Base-by-base conservation (phyloP, 306 rosid species). In the Malus asiatica region DNA sequence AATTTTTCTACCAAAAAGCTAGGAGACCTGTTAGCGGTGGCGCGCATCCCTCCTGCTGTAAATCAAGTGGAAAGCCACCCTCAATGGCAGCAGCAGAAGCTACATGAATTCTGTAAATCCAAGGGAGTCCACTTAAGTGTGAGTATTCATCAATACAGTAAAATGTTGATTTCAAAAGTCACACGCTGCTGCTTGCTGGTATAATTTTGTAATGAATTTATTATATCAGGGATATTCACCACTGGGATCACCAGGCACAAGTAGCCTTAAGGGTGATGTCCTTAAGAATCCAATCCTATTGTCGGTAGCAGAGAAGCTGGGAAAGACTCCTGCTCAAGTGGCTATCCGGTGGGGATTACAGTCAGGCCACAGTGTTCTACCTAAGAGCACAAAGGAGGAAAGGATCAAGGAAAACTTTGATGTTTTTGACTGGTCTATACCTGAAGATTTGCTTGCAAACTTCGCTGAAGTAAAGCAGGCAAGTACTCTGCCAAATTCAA, bases 291-390 rank as follows among this genome's bases (percentile, higher is more conserved):
- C 75, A 22, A 72, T 76, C 73, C 77, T 90, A 62, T 67, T 45
- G 23, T 59, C 42, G 13, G 75, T 64, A 12, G 90, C 90, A 15
- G 88, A 89, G 73, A 86, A 87, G 52, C 68, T 89, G 33, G 88
- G 93, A 74, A 93, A 87, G 71, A 87, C 94, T 35, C 87, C 96
- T 9, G 93, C 94, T 0, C 98, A 93, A 71, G 86, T 89, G 68
- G 90, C 93, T 75, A 96, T 90, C 67, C 79, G 93, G 23, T 93
- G 96, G 96, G 98, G 96, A 58, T 78, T 90, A 5, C 96, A 93
- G 62, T 78, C 77, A 70, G 90, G 94, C 80, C 94, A 93, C 79
- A 86, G 90, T 77, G 78, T 89, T 23, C 85, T 93, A 19, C 96
- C 94, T 40, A 93, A 93, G 86, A 90, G 94, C 81, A 78, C 86